These are phyloP conservation scores for Cylindrotheca fusiformis DNA, from an alignment of 108 stramenopile species.

Conservation along the genomic window DNA sequence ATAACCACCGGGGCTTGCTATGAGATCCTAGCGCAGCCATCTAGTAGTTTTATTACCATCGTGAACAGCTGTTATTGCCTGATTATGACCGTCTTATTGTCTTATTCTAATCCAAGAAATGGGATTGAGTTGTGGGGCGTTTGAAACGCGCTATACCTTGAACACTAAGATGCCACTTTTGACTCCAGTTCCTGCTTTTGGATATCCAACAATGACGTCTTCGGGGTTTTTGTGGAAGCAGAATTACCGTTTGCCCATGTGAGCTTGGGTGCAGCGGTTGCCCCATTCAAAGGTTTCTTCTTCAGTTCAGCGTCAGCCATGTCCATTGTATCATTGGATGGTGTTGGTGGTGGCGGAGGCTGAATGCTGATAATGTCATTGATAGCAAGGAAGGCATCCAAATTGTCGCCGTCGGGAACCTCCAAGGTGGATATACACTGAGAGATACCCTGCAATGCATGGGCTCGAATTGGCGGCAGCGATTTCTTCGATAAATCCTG, in stretches of 20 bases:
- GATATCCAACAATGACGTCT: constrained; percentile 30
- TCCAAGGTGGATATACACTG: constrained; percentile 1
- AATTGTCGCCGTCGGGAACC: constrained; percentile 11
- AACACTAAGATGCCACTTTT: neutral
- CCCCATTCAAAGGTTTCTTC: neutral
- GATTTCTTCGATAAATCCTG: neutral
- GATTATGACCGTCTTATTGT: too few relatives aligned
- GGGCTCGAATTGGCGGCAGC: constrained; percentile 1
- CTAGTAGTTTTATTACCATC: too few relatives aligned
- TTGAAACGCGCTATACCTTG: too few relatives aligned
- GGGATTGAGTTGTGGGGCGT: too few relatives aligned
- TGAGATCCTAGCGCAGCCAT: too few relatives aligned
- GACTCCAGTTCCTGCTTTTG: constrained; percentile 28
- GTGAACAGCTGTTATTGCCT: too few relatives aligned
- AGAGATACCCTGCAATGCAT: constrained; percentile 7
- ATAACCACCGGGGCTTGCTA: too few relatives aligned
- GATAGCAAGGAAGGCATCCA: constrained; percentile 17
- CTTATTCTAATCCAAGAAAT: too few relatives aligned
- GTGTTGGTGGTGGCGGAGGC: neutral
- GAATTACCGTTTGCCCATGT: constrained; percentile 15
- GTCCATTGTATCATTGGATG: neutral
- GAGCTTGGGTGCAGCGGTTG: constrained; percentile 11
- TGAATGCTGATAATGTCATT: neutral
- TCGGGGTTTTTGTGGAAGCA: neutral
- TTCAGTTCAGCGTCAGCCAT: neutral